Evolutionary conservation across 495 filamentous ascomycete species (phyloP).

Genomic region (Talaromyces ruber): DNA sequence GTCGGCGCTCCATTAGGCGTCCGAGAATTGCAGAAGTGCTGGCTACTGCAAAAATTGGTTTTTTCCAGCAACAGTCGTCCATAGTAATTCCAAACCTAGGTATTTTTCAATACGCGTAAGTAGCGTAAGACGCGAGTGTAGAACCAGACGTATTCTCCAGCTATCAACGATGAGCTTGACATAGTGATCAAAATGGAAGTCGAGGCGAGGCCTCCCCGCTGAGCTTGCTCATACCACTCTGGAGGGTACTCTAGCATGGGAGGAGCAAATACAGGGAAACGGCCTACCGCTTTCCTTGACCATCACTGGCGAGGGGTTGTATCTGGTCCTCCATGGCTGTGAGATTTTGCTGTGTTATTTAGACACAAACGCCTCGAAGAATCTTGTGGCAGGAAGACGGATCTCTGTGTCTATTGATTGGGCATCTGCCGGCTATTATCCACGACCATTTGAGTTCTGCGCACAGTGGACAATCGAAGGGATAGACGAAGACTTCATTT

Average conservation of each 20-base stretch:
- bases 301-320: neutral
- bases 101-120: no score
- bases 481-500: conserved; percentile 15
- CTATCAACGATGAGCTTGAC: no score
- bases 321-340: no score
- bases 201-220: no score
- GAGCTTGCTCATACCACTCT: neutral
- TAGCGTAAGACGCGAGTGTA: no score
- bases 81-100: no score
- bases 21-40: no score
- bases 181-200: no score
- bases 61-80: no score
- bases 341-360: conserved; percentile 17
- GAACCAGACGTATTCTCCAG: no score
- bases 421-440: conserved; percentile 20
- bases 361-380: conserved; percentile 16
- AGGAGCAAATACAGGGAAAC: neutral
- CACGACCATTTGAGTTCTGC: conserved; percentile 18
- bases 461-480: conserved; percentile 15
- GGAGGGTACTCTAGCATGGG: neutral
- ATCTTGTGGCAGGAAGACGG: conserved; percentile 18
- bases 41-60: no score
- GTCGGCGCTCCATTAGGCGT: no score
- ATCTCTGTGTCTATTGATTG: conserved; percentile 17
- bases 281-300: neutral